A percentile compares a stretch with the other conserved stretches of the same genome.
phyloP scores from a whole-genome alignment of 2,329 filamentous ascomycete species.

The Plectosphaerella plurivora region DNA sequence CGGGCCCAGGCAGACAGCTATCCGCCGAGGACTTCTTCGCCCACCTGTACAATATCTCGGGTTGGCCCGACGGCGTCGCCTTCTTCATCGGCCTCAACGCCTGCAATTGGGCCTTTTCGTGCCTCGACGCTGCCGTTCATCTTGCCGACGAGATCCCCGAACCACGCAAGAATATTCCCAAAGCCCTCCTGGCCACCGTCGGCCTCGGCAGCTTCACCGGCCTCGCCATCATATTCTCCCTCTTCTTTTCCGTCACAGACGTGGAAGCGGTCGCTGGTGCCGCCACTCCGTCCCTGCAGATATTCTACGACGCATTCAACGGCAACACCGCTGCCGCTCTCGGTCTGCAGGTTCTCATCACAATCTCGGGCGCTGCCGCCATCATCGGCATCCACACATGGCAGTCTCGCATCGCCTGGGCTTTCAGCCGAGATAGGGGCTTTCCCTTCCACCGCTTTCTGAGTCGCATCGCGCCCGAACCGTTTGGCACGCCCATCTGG shows the following conservation, averaged over 20 bases:
- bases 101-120: slow-evolving; percentile 23
- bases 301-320: slow-evolving; percentile 13
- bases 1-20: too few species aligned
- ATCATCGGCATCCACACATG: slow-evolving; percentile 21
- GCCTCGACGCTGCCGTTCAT: slow-evolving; percentile 20
- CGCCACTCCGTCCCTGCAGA: slow-evolving; percentile 13
- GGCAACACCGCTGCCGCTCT: slow-evolving; percentile 15
- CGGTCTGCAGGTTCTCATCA: slow-evolving; percentile 14
- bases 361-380: slow-evolving; percentile 15
- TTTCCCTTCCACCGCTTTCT: slow-evolving; percentile 18
- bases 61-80: slow-evolving; percentile 20
- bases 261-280: slow-evolving; percentile 4
- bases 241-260: slow-evolving; percentile 18
- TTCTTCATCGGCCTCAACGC: slow-evolving; percentile 22
- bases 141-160: slow-evolving; percentile 22
- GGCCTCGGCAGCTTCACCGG: slow-evolving; percentile 15
- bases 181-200: slow-evolving; percentile 17
- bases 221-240: slow-evolving; percentile 12
- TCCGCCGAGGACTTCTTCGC: slow-evolving; percentile 10
- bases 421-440: slow-evolving; percentile 18
- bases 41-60: slow-evolving; percentile 14
- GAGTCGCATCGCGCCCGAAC: slow-evolving; percentile 13
- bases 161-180: slow-evolving; percentile 17
- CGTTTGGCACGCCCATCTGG: slow-evolving; percentile 19
- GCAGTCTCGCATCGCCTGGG: slow-evolving; percentile 22